Conservation (phyloP, 345 rosid genomes). For the Heritiera littoralis region DNA sequence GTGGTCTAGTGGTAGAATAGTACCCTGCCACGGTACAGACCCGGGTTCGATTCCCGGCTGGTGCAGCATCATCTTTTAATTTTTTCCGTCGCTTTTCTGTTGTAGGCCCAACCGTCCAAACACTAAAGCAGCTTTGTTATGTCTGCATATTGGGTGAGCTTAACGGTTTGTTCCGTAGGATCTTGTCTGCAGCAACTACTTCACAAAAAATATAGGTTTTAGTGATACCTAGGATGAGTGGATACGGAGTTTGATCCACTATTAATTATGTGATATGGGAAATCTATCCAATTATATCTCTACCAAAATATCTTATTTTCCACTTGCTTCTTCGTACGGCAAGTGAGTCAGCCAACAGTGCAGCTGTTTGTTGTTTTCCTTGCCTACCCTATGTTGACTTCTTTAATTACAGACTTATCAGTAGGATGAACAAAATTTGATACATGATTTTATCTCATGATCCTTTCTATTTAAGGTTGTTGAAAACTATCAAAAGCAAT, state of each 20-base stretch:
- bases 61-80: slow-evolving; percentile 20
- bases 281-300: not conserved
- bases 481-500: no score
- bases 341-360: not conserved
- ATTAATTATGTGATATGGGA: not conserved
- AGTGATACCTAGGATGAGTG: not conserved
- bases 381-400: not conserved
- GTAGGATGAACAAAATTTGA: no score
- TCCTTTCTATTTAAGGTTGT: no score
- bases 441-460: no score
- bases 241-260: not conserved
- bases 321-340: not conserved
- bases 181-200: not conserved
- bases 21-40: slow-evolving; percentile 74
- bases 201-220: not conserved
- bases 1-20: slow-evolving; percentile 91
- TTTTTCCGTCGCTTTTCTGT: not conserved
- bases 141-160: not conserved
- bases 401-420: no score
- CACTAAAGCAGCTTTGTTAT: not conserved
- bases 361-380: not conserved
- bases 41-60: slow-evolving; percentile 71
- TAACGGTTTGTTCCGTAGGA: not conserved
- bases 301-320: not conserved
- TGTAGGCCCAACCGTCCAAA: not conserved